Conservation (phyloP, 192 early-diverging fungal species). For the Oehlia diaphana region DNA sequence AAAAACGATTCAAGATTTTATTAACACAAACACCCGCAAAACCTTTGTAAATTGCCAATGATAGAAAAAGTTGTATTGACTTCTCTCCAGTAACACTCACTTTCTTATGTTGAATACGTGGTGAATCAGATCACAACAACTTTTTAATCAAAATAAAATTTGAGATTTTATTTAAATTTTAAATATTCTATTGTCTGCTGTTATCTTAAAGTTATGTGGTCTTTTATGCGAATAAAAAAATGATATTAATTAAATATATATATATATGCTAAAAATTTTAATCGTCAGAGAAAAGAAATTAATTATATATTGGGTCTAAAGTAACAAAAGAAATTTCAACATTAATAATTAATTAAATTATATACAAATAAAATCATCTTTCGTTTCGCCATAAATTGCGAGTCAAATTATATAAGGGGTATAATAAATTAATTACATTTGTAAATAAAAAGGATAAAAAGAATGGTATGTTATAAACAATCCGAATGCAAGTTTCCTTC, state of each 20-base stretch:
- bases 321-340: not conserved
- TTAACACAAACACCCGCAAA: slow-evolving; percentile 53
- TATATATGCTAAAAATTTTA: not conserved
- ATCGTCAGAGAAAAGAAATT: not conserved
- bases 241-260: not conserved
- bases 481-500: not conserved
- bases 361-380: not conserved
- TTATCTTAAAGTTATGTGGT: too few relatives aligned
- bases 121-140: too few relatives aligned
- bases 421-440: not conserved
- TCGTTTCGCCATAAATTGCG: not conserved
- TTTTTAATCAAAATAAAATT: too few relatives aligned
- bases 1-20: slow-evolving; percentile 90
- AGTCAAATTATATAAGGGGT: not conserved
- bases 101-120: too few relatives aligned
- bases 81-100: too few relatives aligned
- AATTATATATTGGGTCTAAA: too few relatives aligned
- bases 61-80: not conserved
- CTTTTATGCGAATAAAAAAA: too few relatives aligned
- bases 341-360: not conserved
- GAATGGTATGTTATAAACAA: not conserved
- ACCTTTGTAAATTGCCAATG: not conserved
- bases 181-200: too few relatives aligned
- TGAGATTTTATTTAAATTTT: too few relatives aligned
- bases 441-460: not conserved